Percentiles rank a stretch among this genome's conserved stretches.
Evolutionary conservation across 2,329 filamentous ascomycete species (phyloP).

Genomic region (Fusarium duplospermum): DNA sequence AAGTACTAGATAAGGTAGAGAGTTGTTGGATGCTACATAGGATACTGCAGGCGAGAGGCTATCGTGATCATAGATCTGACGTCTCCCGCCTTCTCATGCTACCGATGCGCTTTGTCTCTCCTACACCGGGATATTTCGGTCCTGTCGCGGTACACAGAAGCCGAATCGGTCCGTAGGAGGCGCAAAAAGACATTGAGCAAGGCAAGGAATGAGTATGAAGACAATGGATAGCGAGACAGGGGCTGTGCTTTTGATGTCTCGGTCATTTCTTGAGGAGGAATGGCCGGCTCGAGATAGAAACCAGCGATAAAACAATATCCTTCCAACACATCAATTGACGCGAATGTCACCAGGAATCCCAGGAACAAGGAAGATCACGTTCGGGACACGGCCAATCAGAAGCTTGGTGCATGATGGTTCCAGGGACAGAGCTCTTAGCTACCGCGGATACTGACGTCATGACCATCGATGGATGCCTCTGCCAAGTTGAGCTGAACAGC

Average conservation of each 20-base stretch:
- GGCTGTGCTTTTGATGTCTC: background rate
- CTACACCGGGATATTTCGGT: background rate
- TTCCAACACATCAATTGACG: background rate
- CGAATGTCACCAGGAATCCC: background rate
- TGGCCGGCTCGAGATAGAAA: background rate
- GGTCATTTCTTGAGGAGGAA: background rate
- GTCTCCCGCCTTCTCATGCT: background rate
- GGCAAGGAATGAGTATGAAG: background rate
- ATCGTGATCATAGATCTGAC: background rate
- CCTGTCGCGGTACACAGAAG: background rate
- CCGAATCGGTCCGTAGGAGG: background rate
- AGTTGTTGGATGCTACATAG: background rate
- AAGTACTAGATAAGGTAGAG: background rate
- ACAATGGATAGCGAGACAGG: background rate
- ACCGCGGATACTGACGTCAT: slow-evolving; percentile 28
- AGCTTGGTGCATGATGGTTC: slow-evolving; percentile 18
- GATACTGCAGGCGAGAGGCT: background rate
- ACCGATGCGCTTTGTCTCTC: background rate
- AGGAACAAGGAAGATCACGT: background rate
- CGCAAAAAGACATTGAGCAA: background rate
- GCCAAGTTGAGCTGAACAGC: slow-evolving; percentile 7
- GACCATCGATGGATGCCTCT: background rate
- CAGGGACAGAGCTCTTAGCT: slow-evolving; percentile 26
- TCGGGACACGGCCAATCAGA: slow-evolving; percentile 15
- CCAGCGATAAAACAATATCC: background rate